Evolutionary conservation across 169 alveolate species (phyloP).

Genomic region (Cryptosporidium tyzzeri): DNA sequence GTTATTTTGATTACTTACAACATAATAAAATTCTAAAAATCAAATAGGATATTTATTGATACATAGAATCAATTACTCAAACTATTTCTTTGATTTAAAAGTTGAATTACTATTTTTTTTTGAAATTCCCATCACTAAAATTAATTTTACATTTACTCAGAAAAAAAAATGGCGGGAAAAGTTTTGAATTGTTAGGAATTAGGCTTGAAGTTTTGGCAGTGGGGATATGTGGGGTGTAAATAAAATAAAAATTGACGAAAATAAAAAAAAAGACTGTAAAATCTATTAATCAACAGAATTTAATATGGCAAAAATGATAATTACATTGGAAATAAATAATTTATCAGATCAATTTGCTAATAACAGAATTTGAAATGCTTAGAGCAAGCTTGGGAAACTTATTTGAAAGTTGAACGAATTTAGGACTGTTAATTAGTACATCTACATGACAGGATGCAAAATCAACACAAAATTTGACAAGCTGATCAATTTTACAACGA

Average conservation of each 20-base stretch:
- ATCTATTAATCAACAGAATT: background rate
- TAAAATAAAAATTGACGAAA: too few relatives aligned
- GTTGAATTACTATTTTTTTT: too few relatives aligned
- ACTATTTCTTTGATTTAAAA: too few relatives aligned
- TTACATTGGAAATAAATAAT: background rate
- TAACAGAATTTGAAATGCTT: conserved; percentile 34
- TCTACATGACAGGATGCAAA: conserved; percentile 54
- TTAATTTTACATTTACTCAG: too few relatives aligned
- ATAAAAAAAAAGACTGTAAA: too few relatives aligned
- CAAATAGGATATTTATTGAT: background rate
- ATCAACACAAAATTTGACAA: conserved; percentile 37
- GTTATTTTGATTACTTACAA: too few relatives aligned
- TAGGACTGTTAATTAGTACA: conserved; percentile 15
- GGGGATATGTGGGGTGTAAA: too few relatives aligned
- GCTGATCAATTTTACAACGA: background rate
- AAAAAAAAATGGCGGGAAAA: too few relatives aligned
- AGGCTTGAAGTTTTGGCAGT: too few relatives aligned
- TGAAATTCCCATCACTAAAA: too few relatives aligned
- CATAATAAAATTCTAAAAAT: background rate
- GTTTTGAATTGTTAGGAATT: too few relatives aligned
- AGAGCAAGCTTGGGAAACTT: conserved; percentile 41
- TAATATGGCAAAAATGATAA: background rate
- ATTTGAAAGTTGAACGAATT: conserved; percentile 10
- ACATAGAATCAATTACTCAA: background rate
- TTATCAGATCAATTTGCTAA: conserved; percentile 6